phyloP scores from a whole-genome alignment of 1,139 yeast genomes.

The Taphrina deformans region DNA sequence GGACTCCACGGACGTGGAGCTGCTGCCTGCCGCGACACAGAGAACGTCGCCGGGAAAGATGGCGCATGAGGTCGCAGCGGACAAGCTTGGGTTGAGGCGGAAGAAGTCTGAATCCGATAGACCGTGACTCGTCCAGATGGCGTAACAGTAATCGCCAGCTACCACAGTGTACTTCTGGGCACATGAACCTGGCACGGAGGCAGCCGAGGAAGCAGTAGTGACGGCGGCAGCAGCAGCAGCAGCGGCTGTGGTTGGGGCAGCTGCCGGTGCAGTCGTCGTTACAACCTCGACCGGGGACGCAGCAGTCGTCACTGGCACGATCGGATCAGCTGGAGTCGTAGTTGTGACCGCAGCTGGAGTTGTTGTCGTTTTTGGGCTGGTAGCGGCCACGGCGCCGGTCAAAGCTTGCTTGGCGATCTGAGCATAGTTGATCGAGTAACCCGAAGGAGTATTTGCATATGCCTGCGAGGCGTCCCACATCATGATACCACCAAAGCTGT shows the following conservation, averaged over 20 bases:
- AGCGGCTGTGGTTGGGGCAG: conserved; percentile 22
- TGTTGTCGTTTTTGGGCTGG: not conserved
- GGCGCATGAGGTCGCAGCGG: not conserved
- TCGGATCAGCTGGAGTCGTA: conserved; percentile 17
- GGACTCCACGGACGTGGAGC: conserved; percentile 10
- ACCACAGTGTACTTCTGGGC: conserved; percentile 10
- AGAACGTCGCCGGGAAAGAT: conserved; percentile 18
- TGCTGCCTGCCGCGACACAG: conserved; percentile 21
- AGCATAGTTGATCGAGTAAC: conserved; percentile 51
- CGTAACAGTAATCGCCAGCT: conserved; percentile 14
- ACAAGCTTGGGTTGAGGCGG: conserved; percentile 5
- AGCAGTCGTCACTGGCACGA: not conserved
- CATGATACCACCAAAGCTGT: conserved; percentile 77
- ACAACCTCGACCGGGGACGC: not conserved
- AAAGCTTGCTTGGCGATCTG: conserved; percentile 50
- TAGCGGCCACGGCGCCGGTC: conserved; percentile 36
- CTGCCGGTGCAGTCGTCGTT: not conserved
- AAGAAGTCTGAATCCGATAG: not conserved
- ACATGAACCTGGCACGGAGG: not conserved
- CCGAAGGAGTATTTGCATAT: conserved; percentile 51
- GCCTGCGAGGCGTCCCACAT: conserved; percentile 93
- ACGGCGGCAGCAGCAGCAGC: conserved; percentile 16
- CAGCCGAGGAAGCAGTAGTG: conserved; percentile 20
- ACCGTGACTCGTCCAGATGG: conserved; percentile 18
- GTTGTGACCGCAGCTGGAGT: conserved; percentile 1